Percentiles rank a stretch among this genome's conserved stretches.
Evolutionary conservation across 176 grass and related monocot genomes (phyloP).

Genomic region (Musa acuminata): DNA sequence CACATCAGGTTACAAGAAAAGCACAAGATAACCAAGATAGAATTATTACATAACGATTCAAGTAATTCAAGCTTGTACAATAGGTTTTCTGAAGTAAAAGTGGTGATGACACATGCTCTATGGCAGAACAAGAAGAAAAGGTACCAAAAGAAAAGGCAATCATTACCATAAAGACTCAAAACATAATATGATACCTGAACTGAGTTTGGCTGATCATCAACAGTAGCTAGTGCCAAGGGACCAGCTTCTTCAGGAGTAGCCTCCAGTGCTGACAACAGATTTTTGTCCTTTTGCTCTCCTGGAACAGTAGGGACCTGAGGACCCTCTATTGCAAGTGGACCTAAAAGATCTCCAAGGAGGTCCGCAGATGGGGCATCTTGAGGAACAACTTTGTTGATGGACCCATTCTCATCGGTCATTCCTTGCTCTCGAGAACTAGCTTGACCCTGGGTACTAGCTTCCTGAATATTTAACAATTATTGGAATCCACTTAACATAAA

Average conservation of each 20-base stretch:
- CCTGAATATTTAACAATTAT: constrained; percentile 42
- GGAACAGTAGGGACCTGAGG: constrained; percentile 37
- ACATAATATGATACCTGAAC: constrained; percentile 52
- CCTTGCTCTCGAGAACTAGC: constrained; percentile 30
- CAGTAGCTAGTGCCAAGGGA: constrained; percentile 72
- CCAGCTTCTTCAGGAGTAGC: constrained; percentile 46
- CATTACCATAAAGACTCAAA: constrained; percentile 5
- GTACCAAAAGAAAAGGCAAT: background rate
- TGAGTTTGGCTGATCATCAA: constrained; percentile 70
- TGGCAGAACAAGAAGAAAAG: background rate
- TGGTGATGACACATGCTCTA: background rate
- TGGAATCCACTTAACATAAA: background rate
- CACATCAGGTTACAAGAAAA: constrained; percentile 21
- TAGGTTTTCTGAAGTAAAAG: background rate
- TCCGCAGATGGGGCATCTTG: constrained; percentile 47
- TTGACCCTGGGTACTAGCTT: constrained; percentile 33
- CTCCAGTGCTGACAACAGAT: constrained; percentile 40
- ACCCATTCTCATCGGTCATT: constrained; percentile 59
- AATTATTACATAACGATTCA: background rate
- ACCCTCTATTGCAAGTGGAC: constrained; percentile 89
- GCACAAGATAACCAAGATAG: constrained; percentile 16
- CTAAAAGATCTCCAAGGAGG: constrained; percentile 87
- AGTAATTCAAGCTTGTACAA: background rate
- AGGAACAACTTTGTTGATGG: constrained; percentile 34
- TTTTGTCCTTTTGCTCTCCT: constrained; percentile 34